Percentiles rank a stretch among this genome's conserved stretches.
Evolutionary conservation across 2,329 filamentous ascomycete species (phyloP).

Genomic region (Xylariaceae sp.): DNA sequence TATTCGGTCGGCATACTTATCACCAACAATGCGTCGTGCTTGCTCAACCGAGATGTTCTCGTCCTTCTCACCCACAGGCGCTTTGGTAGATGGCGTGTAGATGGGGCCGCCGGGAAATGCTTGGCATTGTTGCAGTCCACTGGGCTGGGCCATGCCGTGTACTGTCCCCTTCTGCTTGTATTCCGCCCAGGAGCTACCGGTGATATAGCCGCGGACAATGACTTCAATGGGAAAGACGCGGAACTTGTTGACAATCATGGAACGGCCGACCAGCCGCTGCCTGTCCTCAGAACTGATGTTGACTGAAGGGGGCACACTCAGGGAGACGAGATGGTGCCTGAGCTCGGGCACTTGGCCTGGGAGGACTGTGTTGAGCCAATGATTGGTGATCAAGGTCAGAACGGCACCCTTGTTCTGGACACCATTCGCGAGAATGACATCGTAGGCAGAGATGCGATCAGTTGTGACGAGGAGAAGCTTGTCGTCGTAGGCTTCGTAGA

Average conservation of each 20-base stretch:
- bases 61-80: constrained; percentile 71
- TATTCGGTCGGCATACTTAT: constrained; percentile 59
- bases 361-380: constrained; percentile 51
- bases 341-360: constrained; percentile 42
- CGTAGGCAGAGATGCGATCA: constrained; percentile 92
- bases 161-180: constrained; percentile 70
- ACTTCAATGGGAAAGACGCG: constrained; percentile 76
- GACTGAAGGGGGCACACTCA: constrained; percentile 25
- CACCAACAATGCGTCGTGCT: constrained; percentile 61
- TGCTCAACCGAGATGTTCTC: constrained; percentile 77
- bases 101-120: constrained; percentile 63
- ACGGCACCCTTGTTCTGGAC: constrained; percentile 52
- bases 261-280: constrained; percentile 56
- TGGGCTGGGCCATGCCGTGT: constrained; percentile 67
- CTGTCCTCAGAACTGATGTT: constrained; percentile 39
- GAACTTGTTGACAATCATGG: constrained; percentile 73
- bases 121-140: constrained; percentile 67
- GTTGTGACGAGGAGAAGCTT: constrained; percentile 79
- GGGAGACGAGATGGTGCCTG: constrained; percentile 49
- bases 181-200: constrained; percentile 79
- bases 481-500: constrained; percentile 67
- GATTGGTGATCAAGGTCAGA: constrained; percentile 43
- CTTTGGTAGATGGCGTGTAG: constrained; percentile 70
- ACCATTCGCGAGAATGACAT: constrained; percentile 61
- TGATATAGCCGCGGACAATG: constrained; percentile 75